phyloP scores from a whole-genome alignment of 1,284 basidiomycete genomes.

The Ceratobasidium sp. region DNA sequence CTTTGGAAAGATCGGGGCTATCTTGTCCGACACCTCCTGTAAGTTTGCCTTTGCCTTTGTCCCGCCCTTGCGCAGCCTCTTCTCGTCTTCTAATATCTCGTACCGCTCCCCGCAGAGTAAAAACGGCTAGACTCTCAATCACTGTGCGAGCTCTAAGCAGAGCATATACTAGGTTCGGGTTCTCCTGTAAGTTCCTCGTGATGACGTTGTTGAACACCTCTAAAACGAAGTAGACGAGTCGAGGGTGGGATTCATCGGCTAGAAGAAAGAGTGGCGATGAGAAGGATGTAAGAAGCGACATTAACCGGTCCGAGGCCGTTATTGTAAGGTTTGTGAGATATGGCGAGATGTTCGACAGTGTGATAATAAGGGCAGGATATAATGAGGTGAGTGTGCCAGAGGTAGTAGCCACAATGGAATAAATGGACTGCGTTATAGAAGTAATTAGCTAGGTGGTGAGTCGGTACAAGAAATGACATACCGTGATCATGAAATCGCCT shows the following conservation, averaged over 20 bases:
- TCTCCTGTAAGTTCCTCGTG: constrained; percentile 73
- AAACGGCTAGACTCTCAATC: constrained; percentile 89
- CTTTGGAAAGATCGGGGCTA: constrained; percentile 29
- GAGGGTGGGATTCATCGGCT: constrained; percentile 92
- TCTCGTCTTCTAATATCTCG: constrained; percentile 75
- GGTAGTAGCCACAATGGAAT: constrained; percentile 88
- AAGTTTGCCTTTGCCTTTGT: constrained; percentile 29
- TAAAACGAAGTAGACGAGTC: constrained; percentile 90
- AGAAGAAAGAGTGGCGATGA: constrained; percentile 89
- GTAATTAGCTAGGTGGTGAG: constrained; percentile 38
- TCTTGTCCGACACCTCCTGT: constrained; percentile 7
- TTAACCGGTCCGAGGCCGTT: constrained; percentile 80
- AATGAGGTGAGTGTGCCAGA: constrained; percentile 81
- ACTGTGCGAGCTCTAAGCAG: constrained; percentile 82
- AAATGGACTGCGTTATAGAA: constrained; percentile 72
- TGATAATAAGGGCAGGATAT: constrained; percentile 92
- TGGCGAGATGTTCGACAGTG: constrained; percentile 87
- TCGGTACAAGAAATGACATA: constrained; percentile 55
- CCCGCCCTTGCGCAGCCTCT: constrained; percentile 57
- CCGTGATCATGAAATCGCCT: constrained; percentile 88
- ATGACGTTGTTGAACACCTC: constrained; percentile 91
- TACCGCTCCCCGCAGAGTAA: constrained; percentile 83
- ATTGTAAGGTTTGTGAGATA: constrained; percentile 85
- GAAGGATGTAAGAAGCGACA: constrained; percentile 91
- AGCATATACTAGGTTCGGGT: constrained; percentile 89